These are phyloP conservation scores for Metschnikowia lochheadii DNA, from an alignment of 805 yeast genomes.

Conservation along the genomic window DNA sequence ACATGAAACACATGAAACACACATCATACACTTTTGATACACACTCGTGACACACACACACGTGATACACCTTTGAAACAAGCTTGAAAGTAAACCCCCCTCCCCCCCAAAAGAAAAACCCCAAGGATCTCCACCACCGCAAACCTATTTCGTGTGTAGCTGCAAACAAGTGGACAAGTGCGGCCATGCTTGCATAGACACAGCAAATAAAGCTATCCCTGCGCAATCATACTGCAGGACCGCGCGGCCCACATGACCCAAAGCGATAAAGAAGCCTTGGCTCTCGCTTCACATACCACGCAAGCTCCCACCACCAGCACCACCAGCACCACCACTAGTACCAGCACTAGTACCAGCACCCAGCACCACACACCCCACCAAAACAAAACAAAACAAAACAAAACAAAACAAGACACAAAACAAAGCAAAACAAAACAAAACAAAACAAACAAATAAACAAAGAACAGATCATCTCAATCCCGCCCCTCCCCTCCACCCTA, in stretches of 20 bases:
- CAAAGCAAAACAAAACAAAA: no score
- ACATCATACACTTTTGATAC: no score
- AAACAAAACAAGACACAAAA: no score
- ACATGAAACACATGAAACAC: no score
- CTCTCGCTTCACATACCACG: background rate
- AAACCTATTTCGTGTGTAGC: no score
- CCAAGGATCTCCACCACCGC: no score
- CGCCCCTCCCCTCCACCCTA: no score
- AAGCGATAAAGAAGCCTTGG: background rate
- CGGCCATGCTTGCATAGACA: background rate
- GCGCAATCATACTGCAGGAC: conserved; percentile 5
- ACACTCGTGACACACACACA: no score
- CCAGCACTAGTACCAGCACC: background rate
- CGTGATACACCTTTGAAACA: background rate
- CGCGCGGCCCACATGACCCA: conserved; percentile 5
- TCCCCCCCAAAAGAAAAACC: background rate
- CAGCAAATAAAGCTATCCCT: conserved; percentile 6
- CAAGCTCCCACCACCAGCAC: background rate
- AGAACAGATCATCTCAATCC: no score
- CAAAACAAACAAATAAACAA: no score
- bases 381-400: background rate
- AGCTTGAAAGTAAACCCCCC: no score
- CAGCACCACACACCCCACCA: background rate
- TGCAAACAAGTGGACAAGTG: background rate
- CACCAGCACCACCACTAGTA: no score